A percentile compares a stretch with the other conserved stretches of the same genome.
phyloP scores from a whole-genome alignment of 1,284 basidiomycete genomes.

The Ustilago lituana region DNA sequence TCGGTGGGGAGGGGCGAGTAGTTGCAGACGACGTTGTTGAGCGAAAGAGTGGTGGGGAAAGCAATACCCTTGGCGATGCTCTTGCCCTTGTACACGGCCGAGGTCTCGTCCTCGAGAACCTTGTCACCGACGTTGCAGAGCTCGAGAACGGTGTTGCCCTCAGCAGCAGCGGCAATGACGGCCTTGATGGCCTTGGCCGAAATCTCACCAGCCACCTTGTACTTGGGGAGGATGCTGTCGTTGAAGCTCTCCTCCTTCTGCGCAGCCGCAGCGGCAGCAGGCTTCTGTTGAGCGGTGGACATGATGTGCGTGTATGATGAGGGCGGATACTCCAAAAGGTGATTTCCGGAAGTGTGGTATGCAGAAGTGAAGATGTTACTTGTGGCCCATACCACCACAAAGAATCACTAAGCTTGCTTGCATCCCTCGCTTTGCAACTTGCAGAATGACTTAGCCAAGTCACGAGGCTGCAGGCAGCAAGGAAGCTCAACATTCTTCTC shows the following conservation, averaged over 20 bases:
- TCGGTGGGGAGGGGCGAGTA: slow-evolving; percentile 72
- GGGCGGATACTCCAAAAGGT: background rate
- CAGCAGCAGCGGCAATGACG: slow-evolving; percentile 66
- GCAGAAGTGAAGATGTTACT: background rate
- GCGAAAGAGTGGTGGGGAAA: slow-evolving; percentile 91
- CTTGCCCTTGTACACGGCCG: slow-evolving; percentile 80
- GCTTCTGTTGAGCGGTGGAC: slow-evolving; percentile 22
- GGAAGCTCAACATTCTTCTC: slow-evolving; percentile 3
- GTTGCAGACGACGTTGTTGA: slow-evolving; percentile 78
- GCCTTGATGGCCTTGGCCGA: slow-evolving; percentile 86
- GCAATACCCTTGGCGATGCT: slow-evolving; percentile 87
- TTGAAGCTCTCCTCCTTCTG: slow-evolving; percentile 57
- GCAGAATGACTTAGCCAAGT: slow-evolving; percentile 4
- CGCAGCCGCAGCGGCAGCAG: slow-evolving; percentile 18
- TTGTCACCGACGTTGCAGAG: slow-evolving; percentile 92
- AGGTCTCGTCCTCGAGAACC: slow-evolving; percentile 84
- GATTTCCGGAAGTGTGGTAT: slow-evolving; percentile 5
- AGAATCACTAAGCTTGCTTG: too few relatives aligned
- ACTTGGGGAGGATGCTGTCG: slow-evolving; percentile 66
- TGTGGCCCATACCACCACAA: too few relatives aligned
- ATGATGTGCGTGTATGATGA: slow-evolving; percentile 11
- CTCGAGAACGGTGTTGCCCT: slow-evolving; percentile 88
- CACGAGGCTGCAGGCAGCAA: slow-evolving; percentile 19
- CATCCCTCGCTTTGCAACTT: too few relatives aligned
- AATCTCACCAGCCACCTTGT: slow-evolving; percentile 88